Evolutionary conservation across 2,329 filamentous ascomycete genomes (phyloP).

Genomic region (Penicillium sp.): DNA sequence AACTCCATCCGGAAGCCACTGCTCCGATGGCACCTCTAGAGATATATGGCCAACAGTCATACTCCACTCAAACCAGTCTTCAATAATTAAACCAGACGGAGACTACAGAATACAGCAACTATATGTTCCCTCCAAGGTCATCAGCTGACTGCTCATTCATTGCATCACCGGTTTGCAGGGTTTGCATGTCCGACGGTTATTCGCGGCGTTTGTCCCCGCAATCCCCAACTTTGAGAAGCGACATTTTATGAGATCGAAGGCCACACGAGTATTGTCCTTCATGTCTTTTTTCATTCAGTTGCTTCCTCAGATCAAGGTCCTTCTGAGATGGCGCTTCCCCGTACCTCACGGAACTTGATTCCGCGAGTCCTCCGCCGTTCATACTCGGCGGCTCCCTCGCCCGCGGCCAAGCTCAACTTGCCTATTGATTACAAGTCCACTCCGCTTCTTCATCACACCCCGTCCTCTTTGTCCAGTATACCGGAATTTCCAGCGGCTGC

Average conservation of each 20-base stretch:
- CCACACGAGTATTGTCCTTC: constrained; percentile 1
- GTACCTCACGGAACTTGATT: constrained; percentile 14
- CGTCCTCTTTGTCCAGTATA: constrained; percentile 64
- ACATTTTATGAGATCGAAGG: constrained; percentile 10
- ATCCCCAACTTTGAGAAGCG: constrained; percentile 16
- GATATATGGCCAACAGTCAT: too few species aligned
- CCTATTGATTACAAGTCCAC: constrained; percentile 82
- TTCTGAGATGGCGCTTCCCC: constrained; percentile 14
- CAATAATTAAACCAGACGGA: too few species aligned
- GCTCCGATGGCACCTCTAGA: too few species aligned
- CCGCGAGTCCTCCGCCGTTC: constrained; percentile 22
- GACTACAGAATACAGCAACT: too few species aligned
- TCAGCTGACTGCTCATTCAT: too few species aligned
- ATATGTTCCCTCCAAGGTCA: too few species aligned
- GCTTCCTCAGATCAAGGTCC: neutral
- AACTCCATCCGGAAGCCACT: too few species aligned
- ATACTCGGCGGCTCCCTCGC: constrained; percentile 45
- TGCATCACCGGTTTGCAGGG: constrained; percentile 8
- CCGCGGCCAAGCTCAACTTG: constrained; percentile 64
- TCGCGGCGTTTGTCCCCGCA: constrained; percentile 19
- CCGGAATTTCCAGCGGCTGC: constrained; percentile 67
- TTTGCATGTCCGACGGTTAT: constrained; percentile 23
- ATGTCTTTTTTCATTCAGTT: constrained; percentile 2
- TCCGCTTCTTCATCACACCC: constrained; percentile 71
- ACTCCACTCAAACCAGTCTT: too few species aligned